A percentile compares a stretch with the other conserved stretches of the same genome.
phyloP scores from a whole-genome alignment of 176 grass and related monocot genomes.

The Rhynchospora pubera region DNA sequence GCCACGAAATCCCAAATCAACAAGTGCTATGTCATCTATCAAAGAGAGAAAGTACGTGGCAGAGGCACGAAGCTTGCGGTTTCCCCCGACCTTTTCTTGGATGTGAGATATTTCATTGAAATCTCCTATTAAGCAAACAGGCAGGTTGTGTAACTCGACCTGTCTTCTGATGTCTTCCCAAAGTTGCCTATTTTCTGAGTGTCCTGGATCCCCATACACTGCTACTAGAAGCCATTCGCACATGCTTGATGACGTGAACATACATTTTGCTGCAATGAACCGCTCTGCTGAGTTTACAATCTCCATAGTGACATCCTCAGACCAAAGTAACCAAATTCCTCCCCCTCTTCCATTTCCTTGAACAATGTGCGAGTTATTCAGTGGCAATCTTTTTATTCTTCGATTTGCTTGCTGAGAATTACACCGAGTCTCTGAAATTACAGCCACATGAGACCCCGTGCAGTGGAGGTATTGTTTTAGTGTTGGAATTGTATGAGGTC shows the following conservation, averaged over 20 bases:
- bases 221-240: background rate
- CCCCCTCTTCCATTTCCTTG: background rate
- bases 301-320: background rate
- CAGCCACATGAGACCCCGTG: background rate
- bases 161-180: background rate
- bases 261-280: background rate
- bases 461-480: background rate
- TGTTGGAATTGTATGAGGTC: background rate
- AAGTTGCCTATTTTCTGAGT: background rate
- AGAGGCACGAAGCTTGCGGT: background rate
- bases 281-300: background rate
- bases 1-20: background rate
- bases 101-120: too few species aligned
- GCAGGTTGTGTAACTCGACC: background rate
- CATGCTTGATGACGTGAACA: background rate
- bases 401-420: background rate
- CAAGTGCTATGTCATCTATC: background rate
- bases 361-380: background rate
- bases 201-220: background rate
- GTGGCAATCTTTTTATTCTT: background rate
- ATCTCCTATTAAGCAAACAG: background rate
- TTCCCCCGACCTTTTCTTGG: background rate
- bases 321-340: background rate
- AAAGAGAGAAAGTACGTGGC: background rate
- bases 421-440: background rate